Percentiles rank a stretch among this genome's conserved stretches.
Conservation (phyloP, 441 rosid species). For the Adansonia rubrostipa region DNA sequence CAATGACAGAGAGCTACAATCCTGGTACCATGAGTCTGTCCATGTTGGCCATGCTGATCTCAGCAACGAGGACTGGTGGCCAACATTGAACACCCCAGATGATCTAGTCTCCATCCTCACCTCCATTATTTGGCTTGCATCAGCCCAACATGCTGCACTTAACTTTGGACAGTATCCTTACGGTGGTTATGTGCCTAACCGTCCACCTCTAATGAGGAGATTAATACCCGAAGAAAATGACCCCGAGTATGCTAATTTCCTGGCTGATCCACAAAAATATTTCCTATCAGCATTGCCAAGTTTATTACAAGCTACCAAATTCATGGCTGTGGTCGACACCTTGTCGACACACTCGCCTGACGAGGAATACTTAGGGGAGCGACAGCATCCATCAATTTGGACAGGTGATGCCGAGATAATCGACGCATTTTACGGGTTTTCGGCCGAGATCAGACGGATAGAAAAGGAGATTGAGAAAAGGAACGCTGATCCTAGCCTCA, state of each 20-base stretch:
- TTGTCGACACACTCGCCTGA: slow-evolving; percentile 93
- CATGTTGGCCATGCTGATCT: slow-evolving; percentile 84
- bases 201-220: slow-evolving; percentile 85
- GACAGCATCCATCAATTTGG: slow-evolving; percentile 87
- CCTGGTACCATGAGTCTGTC: slow-evolving; percentile 86
- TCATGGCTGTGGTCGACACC: slow-evolving; percentile 93
- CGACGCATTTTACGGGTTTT: slow-evolving; percentile 72
- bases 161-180: slow-evolving; percentile 96
- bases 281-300: slow-evolving; percentile 83
- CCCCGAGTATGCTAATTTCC: slow-evolving; percentile 59
- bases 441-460: slow-evolving; percentile 66
- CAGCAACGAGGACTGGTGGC: slow-evolving; percentile 85
- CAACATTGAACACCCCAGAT: slow-evolving; percentile 51
- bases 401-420: slow-evolving; percentile 72
- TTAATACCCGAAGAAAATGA: slow-evolving; percentile 77
- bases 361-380: slow-evolving; percentile 90
- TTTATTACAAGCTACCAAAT: slow-evolving; percentile 81
- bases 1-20: slow-evolving; percentile 73
- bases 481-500: slow-evolving; percentile 60
- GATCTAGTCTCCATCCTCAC: slow-evolving; percentile 70
- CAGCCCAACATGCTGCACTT: slow-evolving; percentile 95
- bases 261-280: slow-evolving; percentile 73
- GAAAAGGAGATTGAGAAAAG: slow-evolving; percentile 89
- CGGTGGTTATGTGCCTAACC: slow-evolving; percentile 87
- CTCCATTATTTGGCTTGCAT: slow-evolving; percentile 85